A percentile compares a stretch with the other conserved stretches of the same genome.
phyloP scores from a whole-genome alignment of 1,284 basidiomycete genomes.

The Spongispora temasekensis region DNA sequence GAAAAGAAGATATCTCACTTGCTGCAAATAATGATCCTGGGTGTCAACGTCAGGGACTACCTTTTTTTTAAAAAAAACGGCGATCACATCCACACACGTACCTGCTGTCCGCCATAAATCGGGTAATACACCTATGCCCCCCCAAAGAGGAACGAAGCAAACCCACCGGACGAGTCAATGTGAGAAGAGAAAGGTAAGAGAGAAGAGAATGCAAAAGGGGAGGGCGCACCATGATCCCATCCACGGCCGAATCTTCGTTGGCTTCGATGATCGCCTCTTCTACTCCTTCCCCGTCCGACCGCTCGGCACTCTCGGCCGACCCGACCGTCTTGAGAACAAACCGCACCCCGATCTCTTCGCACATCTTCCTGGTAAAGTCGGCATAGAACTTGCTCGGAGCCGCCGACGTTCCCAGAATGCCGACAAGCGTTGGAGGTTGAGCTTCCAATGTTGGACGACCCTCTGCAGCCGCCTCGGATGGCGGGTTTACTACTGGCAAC shows the following conservation, averaged over 20 bases:
- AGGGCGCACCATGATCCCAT: conserved; percentile 90
- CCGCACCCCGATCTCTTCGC: conserved; percentile 84
- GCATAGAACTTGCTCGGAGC: conserved; percentile 91
- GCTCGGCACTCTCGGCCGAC: conserved; percentile 51
- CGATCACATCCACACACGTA: conserved; percentile 38
- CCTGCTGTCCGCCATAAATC: conserved; percentile 86
- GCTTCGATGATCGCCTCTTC: conserved; percentile 95
- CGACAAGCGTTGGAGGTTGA: conserved; percentile 69
- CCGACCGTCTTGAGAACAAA: conserved; percentile 81
- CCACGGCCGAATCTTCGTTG: conserved; percentile 82
- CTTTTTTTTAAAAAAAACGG: not conserved
- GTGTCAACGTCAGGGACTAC: conserved; percentile 7
- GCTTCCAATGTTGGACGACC: not conserved
- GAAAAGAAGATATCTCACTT: too few relatives aligned
- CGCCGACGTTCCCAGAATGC: conserved; percentile 87
- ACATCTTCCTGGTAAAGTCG: conserved; percentile 92
- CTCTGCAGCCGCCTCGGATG: too few relatives aligned
- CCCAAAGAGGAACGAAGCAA: not conserved
- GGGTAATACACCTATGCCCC: conserved; percentile 83
- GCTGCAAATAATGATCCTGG: conserved; percentile 95
- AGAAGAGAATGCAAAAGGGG: too few relatives aligned
- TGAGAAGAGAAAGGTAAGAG: not conserved
- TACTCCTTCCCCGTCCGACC: conserved; percentile 66
- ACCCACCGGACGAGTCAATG: not conserved
- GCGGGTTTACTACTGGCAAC: too few relatives aligned